phyloP scores from a whole-genome alignment of 2,329 filamentous ascomycete genomes.

The Scedosporium boydii region DNA sequence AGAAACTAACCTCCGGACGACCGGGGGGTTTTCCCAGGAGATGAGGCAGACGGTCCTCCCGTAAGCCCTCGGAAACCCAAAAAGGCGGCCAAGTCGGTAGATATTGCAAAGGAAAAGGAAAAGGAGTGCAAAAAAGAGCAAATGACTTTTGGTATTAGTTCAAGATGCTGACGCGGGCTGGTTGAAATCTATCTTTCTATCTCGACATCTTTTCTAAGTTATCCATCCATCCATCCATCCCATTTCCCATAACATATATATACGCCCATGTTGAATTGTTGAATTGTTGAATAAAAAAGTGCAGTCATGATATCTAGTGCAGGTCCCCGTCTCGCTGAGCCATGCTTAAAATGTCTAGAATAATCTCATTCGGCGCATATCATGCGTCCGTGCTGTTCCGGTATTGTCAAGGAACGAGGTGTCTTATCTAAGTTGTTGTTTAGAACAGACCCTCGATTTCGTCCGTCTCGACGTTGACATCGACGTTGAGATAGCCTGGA shows the following conservation, averaged over 20 bases:
- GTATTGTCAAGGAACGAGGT: too few species aligned
- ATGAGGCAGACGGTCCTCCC: too few species aligned
- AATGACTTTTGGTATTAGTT: not conserved
- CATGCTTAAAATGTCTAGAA: not conserved
- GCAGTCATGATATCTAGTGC: not conserved
- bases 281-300: not conserved
- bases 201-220: not conserved
- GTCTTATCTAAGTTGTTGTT: not conserved
- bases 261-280: conserved; percentile 2
- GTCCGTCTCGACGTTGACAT: conserved; percentile 72
- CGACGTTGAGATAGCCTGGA: conserved; percentile 90
- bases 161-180: not conserved
- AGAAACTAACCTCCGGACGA: too few species aligned
- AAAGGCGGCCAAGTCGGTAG: too few species aligned
- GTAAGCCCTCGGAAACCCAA: too few species aligned
- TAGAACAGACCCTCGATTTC: conserved; percentile 89
- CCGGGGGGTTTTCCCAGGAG: too few species aligned
- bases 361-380: too few species aligned
- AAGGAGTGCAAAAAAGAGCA: not conserved
- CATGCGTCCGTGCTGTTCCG: too few species aligned
- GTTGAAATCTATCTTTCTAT: not conserved
- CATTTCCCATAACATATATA: not conserved
- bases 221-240: not conserved
- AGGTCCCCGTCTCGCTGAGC: not conserved
- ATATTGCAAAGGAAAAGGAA: not conserved